Conservation (phyloP, 495 filamentous ascomycete species). For the Podospora australis region DNA sequence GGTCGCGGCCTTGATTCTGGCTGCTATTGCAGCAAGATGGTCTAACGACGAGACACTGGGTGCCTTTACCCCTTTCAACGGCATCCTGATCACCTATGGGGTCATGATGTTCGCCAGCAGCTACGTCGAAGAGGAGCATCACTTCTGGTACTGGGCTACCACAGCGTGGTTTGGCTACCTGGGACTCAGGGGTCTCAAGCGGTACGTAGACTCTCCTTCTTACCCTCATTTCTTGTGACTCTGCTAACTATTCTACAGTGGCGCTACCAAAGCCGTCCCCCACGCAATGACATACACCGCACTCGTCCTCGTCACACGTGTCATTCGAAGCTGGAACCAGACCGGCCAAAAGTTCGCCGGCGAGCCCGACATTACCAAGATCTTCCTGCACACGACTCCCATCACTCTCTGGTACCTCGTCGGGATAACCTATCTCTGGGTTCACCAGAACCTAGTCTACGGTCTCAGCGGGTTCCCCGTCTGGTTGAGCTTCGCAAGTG, state of each 20-base stretch:
- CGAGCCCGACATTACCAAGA: constrained; percentile 73
- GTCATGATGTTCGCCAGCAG: constrained; percentile 96
- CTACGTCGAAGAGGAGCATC: constrained; percentile 96
- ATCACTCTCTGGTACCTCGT: constrained; percentile 70
- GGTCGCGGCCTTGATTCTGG: constrained; percentile 18
- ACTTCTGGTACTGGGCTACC: constrained; percentile 94
- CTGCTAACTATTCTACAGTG: constrained; percentile 13
- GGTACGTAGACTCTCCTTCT: constrained; percentile 4
- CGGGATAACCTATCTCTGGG: constrained; percentile 55
- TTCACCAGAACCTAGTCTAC: constrained; percentile 29
- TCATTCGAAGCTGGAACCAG: constrained; percentile 83
- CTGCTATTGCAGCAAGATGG: constrained; percentile 14
- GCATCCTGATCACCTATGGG: constrained; percentile 55
- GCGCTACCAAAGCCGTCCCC: constrained; percentile 1
- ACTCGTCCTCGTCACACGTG: constrained; percentile 48
- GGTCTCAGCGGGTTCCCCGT: constrained; percentile 29
- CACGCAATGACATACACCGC: constrained; percentile 12
- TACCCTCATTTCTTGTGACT: not conserved
- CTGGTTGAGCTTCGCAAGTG: constrained; percentile 16
- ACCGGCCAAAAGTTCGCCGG: constrained; percentile 93
- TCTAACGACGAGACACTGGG: not conserved
- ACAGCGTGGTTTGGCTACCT: constrained; percentile 70
- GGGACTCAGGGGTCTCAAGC: constrained; percentile 43
- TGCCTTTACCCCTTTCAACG: constrained; percentile 22
- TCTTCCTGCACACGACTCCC: constrained; percentile 55